Evolutionary conservation across 495 filamentous ascomycete genomes (phyloP), one percentile per base, ranked within the genome.

Genomic region (Trichoderma virens): DNA sequence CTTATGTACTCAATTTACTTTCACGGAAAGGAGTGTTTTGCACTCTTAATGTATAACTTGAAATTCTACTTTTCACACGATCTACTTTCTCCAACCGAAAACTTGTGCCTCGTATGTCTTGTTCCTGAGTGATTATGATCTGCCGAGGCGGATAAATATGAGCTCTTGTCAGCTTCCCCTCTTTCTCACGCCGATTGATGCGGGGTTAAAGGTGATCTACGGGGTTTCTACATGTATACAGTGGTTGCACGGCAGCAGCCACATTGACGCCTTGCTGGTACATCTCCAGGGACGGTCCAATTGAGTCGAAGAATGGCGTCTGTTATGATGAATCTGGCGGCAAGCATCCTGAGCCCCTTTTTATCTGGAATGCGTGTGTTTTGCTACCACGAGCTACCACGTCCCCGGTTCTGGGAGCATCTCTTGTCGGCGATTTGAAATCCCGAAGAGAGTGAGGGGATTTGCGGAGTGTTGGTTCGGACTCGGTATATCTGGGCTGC

Each of bases 31-130:
- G 51, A 56, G 51, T 56, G 51, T 23, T 28, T 16, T 35, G 51
- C 51, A 30, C 51, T 56, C 51, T 56, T 30, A 47, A 47, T 56
- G 51, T 56, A 56, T 56, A 56, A 56, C 51, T 51, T 56, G 51
- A 30, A 25, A 51, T 47, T n/a, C n/a, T 51, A 3, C n/a, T 20
- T 8, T 20, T 20, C n/a, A 47, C 43, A 20, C 18, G 43, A 18
- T 41, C 18, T 16, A 47, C 43, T 20, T 23, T 18, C 18, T 47
- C 8, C 9, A 16, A 41, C 11, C 18, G 2, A 20, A n/a, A 25
- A n/a, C n/a, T 20, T 51, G 4, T 51, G n/a, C 45, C n/a, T 25
- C 45, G 1, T 27, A 20, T 51, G 20, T 41, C n/a, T n/a, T n/a
- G 38, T 18, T 16, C 18, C 5, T 41, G 38, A 41, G 18, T 41